Percentiles rank a stretch among this genome's conserved stretches.
Conservation (phyloP, 306 rosid species). For the Quercus cerris region DNA sequence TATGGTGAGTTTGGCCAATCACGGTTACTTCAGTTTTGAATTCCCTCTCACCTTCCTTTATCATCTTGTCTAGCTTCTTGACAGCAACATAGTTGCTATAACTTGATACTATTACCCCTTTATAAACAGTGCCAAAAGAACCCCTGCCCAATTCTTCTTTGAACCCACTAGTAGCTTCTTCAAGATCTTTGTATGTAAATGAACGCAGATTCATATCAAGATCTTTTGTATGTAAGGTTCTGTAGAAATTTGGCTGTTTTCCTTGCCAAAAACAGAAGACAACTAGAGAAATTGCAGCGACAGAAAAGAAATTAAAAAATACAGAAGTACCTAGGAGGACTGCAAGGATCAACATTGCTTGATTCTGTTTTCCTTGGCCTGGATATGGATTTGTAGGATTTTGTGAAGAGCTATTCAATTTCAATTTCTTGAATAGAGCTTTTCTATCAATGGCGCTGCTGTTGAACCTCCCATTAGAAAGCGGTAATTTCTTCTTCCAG, state of each 20-base stretch:
- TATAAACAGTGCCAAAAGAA: slow-evolving; percentile 4
- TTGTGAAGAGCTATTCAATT: background rate
- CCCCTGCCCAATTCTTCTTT: slow-evolving; percentile 3
- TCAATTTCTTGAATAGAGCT: background rate
- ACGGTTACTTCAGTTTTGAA: background rate
- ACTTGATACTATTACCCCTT: background rate
- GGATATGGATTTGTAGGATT: background rate
- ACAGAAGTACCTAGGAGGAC: background rate
- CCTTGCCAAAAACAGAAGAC: background rate
- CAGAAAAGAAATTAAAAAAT: background rate
- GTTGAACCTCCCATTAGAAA: slow-evolving; percentile 1
- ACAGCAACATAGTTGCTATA: background rate
- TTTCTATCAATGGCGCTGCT: background rate
- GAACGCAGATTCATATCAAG: background rate
- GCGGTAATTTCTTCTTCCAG: background rate
- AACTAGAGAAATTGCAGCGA: background rate
- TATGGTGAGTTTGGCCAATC: slow-evolving; percentile 1
- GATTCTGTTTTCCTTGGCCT: background rate
- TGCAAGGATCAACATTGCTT: background rate
- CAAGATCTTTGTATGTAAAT: background rate
- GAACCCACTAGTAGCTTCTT: slow-evolving; percentile 1
- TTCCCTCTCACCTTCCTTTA: slow-evolving; percentile 2
- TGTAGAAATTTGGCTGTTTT: background rate
- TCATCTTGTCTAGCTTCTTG: background rate
- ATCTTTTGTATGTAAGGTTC: background rate